Conservation (phyloP, 495 filamentous ascomycete genomes). For the Hypoxylon trugodes region DNA sequence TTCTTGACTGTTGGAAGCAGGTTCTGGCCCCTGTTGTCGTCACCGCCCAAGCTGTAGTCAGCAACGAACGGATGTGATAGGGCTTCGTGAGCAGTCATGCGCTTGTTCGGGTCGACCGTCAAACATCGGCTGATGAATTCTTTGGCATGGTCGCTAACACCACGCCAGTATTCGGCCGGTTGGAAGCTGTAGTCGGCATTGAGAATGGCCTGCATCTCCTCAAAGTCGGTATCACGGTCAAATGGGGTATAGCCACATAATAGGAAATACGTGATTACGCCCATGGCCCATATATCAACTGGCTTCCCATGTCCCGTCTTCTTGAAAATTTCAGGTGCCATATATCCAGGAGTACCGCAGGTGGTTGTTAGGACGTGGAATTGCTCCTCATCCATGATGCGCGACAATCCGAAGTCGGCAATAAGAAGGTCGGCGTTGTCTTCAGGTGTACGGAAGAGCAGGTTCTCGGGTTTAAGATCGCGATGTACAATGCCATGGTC, state of each 20-base stretch:
- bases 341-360: slow-evolving; percentile 97
- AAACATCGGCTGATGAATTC: slow-evolving; percentile 87
- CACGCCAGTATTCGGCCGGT: slow-evolving; percentile 96
- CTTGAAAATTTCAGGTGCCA: slow-evolving; percentile 93
- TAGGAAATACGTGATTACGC: slow-evolving; percentile 97
- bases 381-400: slow-evolving; percentile 99
- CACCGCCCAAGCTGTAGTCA: slow-evolving; percentile 55
- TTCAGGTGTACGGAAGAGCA: slow-evolving; percentile 81
- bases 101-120: slow-evolving; percentile 83
- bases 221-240: slow-evolving; percentile 94
- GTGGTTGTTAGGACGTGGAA: slow-evolving; percentile 98
- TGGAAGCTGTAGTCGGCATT: slow-evolving; percentile 96
- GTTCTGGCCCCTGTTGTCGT: slow-evolving; percentile 62
- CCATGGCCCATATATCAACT: slow-evolving; percentile 97
- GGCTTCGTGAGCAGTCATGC: slow-evolving; percentile 95
- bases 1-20: slow-evolving; percentile 94
- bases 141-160: slow-evolving; percentile 83
- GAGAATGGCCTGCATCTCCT: slow-evolving; percentile 99
- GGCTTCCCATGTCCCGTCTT: slow-evolving; percentile 87
- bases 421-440: slow-evolving; percentile 91
- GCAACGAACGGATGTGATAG: slow-evolving; percentile 89
- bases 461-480: slow-evolving; percentile 77
- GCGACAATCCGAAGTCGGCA: slow-evolving; percentile 91
- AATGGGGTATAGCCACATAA: slow-evolving; percentile 99
- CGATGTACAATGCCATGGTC: slow-evolving; percentile 98